Base-by-base conservation (phyloP, 2,329 filamentous ascomycete genomes). In the Apiospora marii region DNA sequence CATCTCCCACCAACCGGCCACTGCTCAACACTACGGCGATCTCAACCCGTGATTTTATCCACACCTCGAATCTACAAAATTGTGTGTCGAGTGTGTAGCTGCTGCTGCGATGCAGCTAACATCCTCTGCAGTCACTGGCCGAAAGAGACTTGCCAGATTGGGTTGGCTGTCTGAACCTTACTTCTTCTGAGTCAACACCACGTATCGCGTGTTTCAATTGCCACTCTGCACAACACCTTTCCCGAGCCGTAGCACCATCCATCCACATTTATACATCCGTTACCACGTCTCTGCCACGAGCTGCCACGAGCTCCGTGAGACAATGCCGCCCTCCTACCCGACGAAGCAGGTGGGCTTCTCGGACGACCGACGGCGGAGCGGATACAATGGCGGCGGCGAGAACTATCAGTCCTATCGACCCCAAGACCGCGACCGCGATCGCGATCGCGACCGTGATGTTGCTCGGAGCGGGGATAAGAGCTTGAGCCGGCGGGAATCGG, bases 41-140 rank as follows among this genome's bases (percentile, higher is more conserved):
- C 58, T n/a, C 58, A 41, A 13, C 8, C 49, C 1, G 48, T 4
- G n/a, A 24, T 14, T 64, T n/a, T 64, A 64, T 64, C 19, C 58
- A 64, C 58, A 64, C 13, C 30, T 37, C 22, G 30, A 37, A 61
- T 8, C 27, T 7, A 34, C 58, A n/a, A 41, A 41, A 41, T 41
- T 41, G 58, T 41, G 58, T 41, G 58, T 41, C 37, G 37, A 19
- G 5, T 64, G 24, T 24, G 19, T 64, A 24, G 6, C 14, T 41
- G 53, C 22, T 34, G 34, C 58, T 41, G 58, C 58, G n/a, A 64
- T 64, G 58, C 58, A 41, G 58, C 58, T 41, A 22, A 41, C n/a
- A 22, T 19, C 22, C 24, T 41, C 58, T n/a, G 30, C 53, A 41
- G 58, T 64, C 34, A 41, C 58, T 41, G 58, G 19, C 58, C 22